Conservation (phyloP, 768 basidiomycete genomes). For the Filobasidium floriforme region DNA sequence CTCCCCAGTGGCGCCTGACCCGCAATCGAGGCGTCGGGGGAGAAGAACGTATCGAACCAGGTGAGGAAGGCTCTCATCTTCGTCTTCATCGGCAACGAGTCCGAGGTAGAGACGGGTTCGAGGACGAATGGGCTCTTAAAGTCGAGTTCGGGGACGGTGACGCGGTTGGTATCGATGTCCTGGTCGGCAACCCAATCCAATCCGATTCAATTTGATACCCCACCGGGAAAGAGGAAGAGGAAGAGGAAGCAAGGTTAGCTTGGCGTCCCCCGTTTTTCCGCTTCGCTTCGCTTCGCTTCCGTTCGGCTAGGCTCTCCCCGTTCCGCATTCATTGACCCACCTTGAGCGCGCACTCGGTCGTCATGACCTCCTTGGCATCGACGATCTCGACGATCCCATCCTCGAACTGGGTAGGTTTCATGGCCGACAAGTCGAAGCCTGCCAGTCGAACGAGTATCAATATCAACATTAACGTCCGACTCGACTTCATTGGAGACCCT, state of each 20-base stretch:
- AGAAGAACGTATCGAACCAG: conserved; percentile 95
- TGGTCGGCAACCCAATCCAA: conserved; percentile 36
- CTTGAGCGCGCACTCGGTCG: conserved; percentile 82
- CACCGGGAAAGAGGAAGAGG: too few species aligned
- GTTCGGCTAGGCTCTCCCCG: not conserved
- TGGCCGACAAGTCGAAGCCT: conserved; percentile 84
- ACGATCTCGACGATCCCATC: conserved; percentile 84
- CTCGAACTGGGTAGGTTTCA: conserved; percentile 65
- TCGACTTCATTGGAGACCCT: too few species aligned
- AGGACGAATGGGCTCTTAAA: conserved; percentile 72
- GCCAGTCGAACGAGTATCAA: not conserved
- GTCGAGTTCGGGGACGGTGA: conserved; percentile 64
- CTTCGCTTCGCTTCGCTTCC: not conserved
- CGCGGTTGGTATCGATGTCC: conserved; percentile 66
- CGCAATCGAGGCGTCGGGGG: conserved; percentile 41
- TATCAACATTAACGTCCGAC: too few species aligned
- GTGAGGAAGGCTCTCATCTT: conserved; percentile 56
- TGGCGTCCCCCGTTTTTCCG: too few species aligned
- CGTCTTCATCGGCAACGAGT: not conserved
- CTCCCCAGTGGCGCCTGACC: conserved; percentile 54
- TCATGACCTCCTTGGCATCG: conserved; percentile 82
- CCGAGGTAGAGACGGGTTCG: conserved; percentile 29
- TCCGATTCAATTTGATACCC: not conserved
- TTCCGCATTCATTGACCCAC: conserved; percentile 50
- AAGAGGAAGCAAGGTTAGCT: too few species aligned